A percentile compares a stretch with the other conserved stretches of the same genome.
phyloP scores from a whole-genome alignment of 2,329 filamentous ascomycete genomes.

The Ophiocordyceps camponoti-floridani region DNA sequence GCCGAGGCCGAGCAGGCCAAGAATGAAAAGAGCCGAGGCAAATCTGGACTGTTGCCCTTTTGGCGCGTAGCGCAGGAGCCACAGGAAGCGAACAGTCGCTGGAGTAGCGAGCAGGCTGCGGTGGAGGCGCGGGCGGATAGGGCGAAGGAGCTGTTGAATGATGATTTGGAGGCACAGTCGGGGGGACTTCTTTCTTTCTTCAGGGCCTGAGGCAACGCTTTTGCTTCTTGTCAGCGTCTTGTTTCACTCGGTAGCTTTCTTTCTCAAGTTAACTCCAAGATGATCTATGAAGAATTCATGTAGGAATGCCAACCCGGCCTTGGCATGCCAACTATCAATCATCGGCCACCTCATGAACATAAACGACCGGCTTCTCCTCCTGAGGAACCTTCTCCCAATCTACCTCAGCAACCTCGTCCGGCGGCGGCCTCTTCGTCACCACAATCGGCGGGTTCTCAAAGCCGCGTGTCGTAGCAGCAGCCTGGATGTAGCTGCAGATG shows the following conservation, averaged over 20 bases:
- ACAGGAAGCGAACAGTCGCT: slow-evolving; percentile 23
- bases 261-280: too few relatives aligned
- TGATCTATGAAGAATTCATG: too few relatives aligned
- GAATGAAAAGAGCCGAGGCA: slow-evolving; percentile 16
- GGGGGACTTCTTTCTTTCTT: slow-evolving; percentile 18
- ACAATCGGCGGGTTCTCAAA: slow-evolving; percentile 23
- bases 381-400: slow-evolving; percentile 14
- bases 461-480: slow-evolving; percentile 23
- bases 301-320: too few relatives aligned
- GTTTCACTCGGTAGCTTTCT: too few relatives aligned
- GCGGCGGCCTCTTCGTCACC: slow-evolving; percentile 8
- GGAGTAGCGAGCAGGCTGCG: slow-evolving; percentile 36
- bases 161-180: slow-evolving; percentile 19
- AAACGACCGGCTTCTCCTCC: background rate
- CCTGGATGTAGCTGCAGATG: slow-evolving; percentile 43
- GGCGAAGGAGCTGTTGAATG: slow-evolving; percentile 33
- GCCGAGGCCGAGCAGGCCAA: slow-evolving; percentile 28
- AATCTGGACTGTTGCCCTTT: slow-evolving; percentile 10
- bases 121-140: slow-evolving; percentile 32
- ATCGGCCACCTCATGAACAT: background rate
- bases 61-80: slow-evolving; percentile 12
- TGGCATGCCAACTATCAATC: background rate
- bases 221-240: background rate
- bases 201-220: slow-evolving; percentile 14
- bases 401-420: slow-evolving; percentile 8